Conservation (phyloP, 2,329 filamentous ascomycete genomes). For the Penicillium sp. region DNA sequence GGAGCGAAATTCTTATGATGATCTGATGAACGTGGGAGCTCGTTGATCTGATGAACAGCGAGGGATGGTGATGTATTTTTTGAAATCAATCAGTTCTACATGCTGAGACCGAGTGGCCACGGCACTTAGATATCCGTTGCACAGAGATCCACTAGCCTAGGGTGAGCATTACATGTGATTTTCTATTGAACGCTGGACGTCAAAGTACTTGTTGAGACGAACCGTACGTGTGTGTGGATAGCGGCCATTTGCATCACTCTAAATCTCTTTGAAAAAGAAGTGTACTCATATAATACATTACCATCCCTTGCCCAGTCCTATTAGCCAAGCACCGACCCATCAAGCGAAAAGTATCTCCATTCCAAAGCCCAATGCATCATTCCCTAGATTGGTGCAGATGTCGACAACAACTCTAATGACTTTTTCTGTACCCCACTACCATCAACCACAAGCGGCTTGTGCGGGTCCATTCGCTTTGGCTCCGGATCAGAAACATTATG, state of each 20-base stretch:
- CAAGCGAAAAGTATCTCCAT: neutral
- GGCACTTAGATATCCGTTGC: neutral
- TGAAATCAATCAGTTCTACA: too few relatives aligned
- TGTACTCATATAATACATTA: slow-evolving; percentile 20
- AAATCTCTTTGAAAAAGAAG: neutral
- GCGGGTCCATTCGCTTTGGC: neutral
- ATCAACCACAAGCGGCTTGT: slow-evolving; percentile 29
- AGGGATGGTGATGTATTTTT: too few relatives aligned
- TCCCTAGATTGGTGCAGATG: slow-evolving; percentile 21
- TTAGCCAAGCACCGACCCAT: neutral
- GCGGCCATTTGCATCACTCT: neutral
- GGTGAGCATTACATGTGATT: neutral
- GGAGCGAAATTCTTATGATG: slow-evolving; percentile 6
- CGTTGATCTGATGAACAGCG: neutral
- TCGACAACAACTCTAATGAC: slow-evolving; percentile 23
- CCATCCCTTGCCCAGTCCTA: slow-evolving; percentile 1
- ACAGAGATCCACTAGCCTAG: neutral
- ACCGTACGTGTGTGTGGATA: too few relatives aligned
- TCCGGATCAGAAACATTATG: neutral
- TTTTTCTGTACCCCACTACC: slow-evolving; percentile 26
- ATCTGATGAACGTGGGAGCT: slow-evolving; percentile 9
- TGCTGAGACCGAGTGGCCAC: neutral
- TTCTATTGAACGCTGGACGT: neutral
- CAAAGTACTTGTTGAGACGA: neutral
- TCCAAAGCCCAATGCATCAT: neutral